Base-by-base conservation (phyloP, 306 rosid genomes). In the Spatholobus suberectus region DNA sequence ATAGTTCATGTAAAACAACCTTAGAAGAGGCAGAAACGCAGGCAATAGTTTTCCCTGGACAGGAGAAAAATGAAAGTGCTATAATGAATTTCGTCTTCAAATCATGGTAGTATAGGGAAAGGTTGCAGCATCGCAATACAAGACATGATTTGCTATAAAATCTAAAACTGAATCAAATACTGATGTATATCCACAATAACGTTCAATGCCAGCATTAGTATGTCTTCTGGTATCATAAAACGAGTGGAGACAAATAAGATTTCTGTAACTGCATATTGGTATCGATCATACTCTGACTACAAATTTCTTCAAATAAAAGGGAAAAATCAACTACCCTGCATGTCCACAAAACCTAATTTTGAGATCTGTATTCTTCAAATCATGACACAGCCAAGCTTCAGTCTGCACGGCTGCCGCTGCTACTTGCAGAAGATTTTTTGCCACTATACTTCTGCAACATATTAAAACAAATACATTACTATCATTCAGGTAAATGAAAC, bases 381-480 rank as follows among this genome's bases (percentile, higher is more conserved):
- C 67, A 26, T 26, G 81, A 49, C 23, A 66, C 5, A 20, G 47
- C 26, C 20, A 52, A 54, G 67, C 81, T 81, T 91, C 86, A 91
- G 62, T 87, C 90, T 14, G 81, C 76, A 5, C 86, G 85, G 35
- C 78, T 12, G 70, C 81, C 76, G 8, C 87, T 76, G 82, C 87
- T 32, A 82, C 89, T 61, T 61, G 90, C 81, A 76, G 75, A 87
- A 68, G 89, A n/a, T 72, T 68, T 89, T 78, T 85, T 89, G 32
- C 90, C 89, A 2, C 85, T 79, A 20, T 89, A 85, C 70, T 73
- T 87, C 92, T 89, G 90, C 46, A 49, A 63, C 70, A 61, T 15
- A 43, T 78, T 0, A 78, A 74, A 81, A 15, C 1, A 11, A 73
- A 44, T 13, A 8, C 14, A 61, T 65, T 35, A 74, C 58, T 9